Evolutionary conservation across 495 filamentous ascomycete species (phyloP).

Genomic region (Letharia lupina): DNA sequence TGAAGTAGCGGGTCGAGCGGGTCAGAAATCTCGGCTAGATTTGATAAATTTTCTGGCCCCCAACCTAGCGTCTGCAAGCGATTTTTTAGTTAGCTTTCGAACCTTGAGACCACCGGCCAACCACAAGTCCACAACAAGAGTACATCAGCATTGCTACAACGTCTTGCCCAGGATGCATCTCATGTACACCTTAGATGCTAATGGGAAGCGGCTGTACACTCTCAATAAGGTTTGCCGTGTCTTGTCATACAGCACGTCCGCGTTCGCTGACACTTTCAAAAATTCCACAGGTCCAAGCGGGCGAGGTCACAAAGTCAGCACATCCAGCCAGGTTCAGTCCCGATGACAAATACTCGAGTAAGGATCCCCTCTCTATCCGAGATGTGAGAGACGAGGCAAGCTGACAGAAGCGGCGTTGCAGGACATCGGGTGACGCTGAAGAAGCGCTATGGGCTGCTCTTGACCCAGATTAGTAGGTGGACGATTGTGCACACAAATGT

Average conservation of each 20-base stretch:
- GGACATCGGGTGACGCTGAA: slow-evolving; percentile 89
- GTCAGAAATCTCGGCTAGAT: no score
- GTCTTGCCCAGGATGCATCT: slow-evolving; percentile 42
- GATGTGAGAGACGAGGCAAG: background rate
- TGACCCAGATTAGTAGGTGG: slow-evolving; percentile 72
- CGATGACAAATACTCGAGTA: slow-evolving; percentile 87
- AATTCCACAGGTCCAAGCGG: slow-evolving; percentile 41
- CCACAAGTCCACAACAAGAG: background rate
- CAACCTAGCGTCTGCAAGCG: background rate
- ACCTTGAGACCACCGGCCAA: background rate
- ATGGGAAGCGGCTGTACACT: slow-evolving; percentile 82
- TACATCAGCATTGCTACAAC: background rate
- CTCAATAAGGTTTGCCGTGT: slow-evolving; percentile 52
- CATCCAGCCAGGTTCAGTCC: slow-evolving; percentile 96
- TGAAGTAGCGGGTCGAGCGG: no score
- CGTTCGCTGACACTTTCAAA: background rate
- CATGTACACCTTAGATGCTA: slow-evolving; percentile 69
- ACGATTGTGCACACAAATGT: background rate
- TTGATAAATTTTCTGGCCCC: background rate
- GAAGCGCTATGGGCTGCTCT: slow-evolving; percentile 77
- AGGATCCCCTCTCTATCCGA: background rate
- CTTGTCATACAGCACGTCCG: background rate
- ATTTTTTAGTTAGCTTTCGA: background rate
- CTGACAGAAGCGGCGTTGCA: background rate
- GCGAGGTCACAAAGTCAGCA: slow-evolving; percentile 84